These are phyloP conservation scores for Metarhizium anisopliae DNA, from an alignment of 2,329 filamentous ascomycete species.

Conservation along the genomic window DNA sequence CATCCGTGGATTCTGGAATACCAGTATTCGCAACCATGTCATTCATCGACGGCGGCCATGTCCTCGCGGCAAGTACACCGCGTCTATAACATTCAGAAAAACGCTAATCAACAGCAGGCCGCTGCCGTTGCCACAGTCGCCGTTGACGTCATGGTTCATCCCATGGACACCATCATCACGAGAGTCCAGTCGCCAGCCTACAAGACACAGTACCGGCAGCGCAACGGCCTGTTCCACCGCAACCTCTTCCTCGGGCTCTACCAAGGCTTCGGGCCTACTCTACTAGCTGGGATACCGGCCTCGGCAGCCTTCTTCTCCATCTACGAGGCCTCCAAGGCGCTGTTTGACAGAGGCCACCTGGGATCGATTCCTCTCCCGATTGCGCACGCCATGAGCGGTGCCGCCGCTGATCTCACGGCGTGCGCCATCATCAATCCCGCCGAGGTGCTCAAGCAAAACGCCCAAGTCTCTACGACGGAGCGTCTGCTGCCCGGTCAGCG, in stretches of 20 bases:
- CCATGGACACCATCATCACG: constrained; percentile 12
- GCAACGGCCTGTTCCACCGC: constrained; percentile 6
- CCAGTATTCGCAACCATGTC: not conserved
- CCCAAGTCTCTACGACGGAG: constrained; percentile 8
- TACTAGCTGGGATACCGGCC: constrained; percentile 9
- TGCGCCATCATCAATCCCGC: constrained; percentile 12
- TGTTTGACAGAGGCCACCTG: not conserved
- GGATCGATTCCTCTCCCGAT: constrained; percentile 6
- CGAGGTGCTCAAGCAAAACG: constrained; percentile 14
- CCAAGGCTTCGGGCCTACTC: constrained; percentile 12
- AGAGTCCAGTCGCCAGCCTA: constrained; percentile 11
- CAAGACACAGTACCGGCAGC: constrained; percentile 9
- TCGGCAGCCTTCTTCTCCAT: constrained; percentile 11
- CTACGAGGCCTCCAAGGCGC: constrained; percentile 10
- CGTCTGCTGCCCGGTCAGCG: not conserved
- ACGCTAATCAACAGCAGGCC: not conserved
- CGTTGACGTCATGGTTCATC: constrained; percentile 10
- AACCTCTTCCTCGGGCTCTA: constrained; percentile 10
- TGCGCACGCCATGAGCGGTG: constrained; percentile 8
- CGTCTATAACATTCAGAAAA: not conserved
- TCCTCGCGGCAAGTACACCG: not conserved
- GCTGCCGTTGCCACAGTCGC: constrained; percentile 6
- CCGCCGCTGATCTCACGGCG: constrained; percentile 9
- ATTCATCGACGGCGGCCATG: not conserved
- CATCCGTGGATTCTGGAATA: too few relatives aligned